These are phyloP conservation scores for Adiantum capillusveneris DNA, from an alignment of 75 land plant genomes.

Conservation along the genomic window DNA sequence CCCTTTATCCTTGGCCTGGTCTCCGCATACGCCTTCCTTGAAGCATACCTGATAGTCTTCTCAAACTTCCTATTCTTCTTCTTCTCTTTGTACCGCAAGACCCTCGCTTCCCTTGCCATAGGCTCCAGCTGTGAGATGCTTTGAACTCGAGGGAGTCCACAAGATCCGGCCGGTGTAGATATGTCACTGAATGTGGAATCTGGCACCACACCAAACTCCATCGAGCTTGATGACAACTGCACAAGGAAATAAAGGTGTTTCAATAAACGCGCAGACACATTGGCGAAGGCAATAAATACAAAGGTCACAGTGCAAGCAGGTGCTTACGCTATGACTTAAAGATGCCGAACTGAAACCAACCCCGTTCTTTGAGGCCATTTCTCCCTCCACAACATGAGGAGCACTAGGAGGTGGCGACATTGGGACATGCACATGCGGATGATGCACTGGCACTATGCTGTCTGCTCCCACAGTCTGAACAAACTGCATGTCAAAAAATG, in stretches of 20 bases:
- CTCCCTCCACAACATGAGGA: no score
- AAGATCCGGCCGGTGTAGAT: slow-evolving; percentile 8
- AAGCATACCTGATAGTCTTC: slow-evolving; percentile 80
- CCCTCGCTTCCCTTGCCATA: slow-evolving; percentile 74
- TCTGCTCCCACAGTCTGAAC: slow-evolving; percentile 30
- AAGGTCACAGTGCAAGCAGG: no score
- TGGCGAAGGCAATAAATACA: neutral
- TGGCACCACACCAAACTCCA: slow-evolving; percentile 69
- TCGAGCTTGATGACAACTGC: slow-evolving; percentile 52
- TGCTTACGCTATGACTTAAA: slow-evolving; percentile 56
- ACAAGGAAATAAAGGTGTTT: neutral
- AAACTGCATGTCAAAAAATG: slow-evolving; percentile 59
- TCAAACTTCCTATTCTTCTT: slow-evolving; percentile 79
- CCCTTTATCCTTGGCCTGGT: slow-evolving; percentile 77
- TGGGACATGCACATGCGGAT: neutral
- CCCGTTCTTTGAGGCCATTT: no score
- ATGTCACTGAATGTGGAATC: slow-evolving; percentile 44
- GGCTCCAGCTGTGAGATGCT: slow-evolving; percentile 4
- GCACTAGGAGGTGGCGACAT: no score
- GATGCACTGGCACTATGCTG: slow-evolving; percentile 58
- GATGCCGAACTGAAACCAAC: slow-evolving; percentile 17
- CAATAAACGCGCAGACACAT: neutral
- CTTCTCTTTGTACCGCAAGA: slow-evolving; percentile 81
- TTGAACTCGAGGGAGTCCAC: slow-evolving; percentile 8
- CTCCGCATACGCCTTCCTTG: slow-evolving; percentile 82